Percentiles rank a stretch among this genome's conserved stretches.
Evolutionary conservation across 2,329 filamentous ascomycete species (phyloP).

Genomic region (Neonectria faginata): DNA sequence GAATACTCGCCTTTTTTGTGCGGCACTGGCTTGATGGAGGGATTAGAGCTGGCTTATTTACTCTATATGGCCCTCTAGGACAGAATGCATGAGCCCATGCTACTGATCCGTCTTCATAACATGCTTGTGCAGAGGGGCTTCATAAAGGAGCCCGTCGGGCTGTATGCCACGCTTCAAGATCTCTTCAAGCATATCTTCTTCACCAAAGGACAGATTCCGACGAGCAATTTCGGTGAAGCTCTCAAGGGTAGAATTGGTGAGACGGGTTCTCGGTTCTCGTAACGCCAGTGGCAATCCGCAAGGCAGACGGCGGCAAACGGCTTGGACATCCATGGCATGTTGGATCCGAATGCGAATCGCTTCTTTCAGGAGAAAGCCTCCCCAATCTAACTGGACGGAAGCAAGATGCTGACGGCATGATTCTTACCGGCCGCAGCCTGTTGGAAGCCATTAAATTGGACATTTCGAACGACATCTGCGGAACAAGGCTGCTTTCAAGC

Average conservation of each 20-base stretch:
- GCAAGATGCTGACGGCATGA: not conserved
- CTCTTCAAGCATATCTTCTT: conserved; percentile 31
- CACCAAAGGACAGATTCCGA: conserved; percentile 19
- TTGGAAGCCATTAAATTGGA: conserved; percentile 9
- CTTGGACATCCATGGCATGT: not conserved
- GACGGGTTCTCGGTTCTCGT: not conserved
- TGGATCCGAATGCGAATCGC: conserved; percentile 31
- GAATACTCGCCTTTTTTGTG: conserved; percentile 62
- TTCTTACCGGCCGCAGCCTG: not conserved
- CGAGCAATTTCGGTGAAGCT: conserved; percentile 23
- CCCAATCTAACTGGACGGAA: not conserved
- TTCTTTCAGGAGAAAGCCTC: conserved; percentile 45
- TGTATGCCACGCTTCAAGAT: conserved; percentile 47
- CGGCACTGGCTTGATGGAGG: conserved; percentile 59
- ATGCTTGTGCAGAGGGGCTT: conserved; percentile 58
- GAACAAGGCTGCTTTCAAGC: conserved; percentile 41
- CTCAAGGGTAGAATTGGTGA: conserved; percentile 5
- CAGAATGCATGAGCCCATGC: conserved; percentile 51
- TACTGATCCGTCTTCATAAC: conserved; percentile 61
- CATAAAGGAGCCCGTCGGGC: conserved; percentile 47
- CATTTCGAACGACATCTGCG: conserved; percentile 16
- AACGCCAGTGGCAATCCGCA: not conserved
- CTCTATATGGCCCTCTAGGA: conserved; percentile 55
- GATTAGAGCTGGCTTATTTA: conserved; percentile 54
- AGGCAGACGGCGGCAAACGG: conserved; percentile 3